These are phyloP conservation scores for Acrocalymma vagum DNA, from an alignment of 2,329 filamentous ascomycete species.

Conservation along the genomic window DNA sequence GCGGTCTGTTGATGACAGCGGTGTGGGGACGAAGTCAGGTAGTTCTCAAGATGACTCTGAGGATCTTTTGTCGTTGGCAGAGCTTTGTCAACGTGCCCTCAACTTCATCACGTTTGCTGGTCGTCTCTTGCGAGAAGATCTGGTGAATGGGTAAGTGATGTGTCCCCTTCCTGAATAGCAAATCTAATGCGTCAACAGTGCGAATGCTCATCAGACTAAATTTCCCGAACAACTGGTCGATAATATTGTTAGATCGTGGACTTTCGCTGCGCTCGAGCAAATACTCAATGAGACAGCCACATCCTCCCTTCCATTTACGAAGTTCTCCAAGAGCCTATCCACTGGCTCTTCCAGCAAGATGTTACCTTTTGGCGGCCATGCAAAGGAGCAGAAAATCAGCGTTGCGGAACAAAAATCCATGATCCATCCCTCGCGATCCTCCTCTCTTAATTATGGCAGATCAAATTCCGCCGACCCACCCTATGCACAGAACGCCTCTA, in stretches of 20 bases:
- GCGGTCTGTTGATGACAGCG: constrained; percentile 41
- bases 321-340: constrained; percentile 24
- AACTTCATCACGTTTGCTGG: constrained; percentile 85
- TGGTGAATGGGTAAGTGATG: constrained; percentile 67
- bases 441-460: constrained; percentile 62
- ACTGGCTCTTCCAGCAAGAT: constrained; percentile 51
- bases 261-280: constrained; percentile 78
- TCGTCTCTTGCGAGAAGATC: constrained; percentile 80
- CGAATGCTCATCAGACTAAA: constrained; percentile 32
- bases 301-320: constrained; percentile 71
- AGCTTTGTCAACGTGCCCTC: constrained; percentile 83
- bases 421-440: constrained; percentile 72
- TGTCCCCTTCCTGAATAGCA: not conserved
- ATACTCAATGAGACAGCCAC: constrained; percentile 79
- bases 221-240: constrained; percentile 67
- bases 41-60: constrained; percentile 66
- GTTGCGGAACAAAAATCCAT: constrained; percentile 75
- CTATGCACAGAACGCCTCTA: constrained; percentile 36
- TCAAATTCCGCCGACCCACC: constrained; percentile 39
- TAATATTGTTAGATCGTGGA: constrained; percentile 80
- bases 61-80: constrained; percentile 80
- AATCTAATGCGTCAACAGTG: constrained; percentile 36
- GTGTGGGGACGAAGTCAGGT: constrained; percentile 33
- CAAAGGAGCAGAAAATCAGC: constrained; percentile 67
- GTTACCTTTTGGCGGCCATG: constrained; percentile 59